Evolutionary conservation across 495 filamentous ascomycete genomes (phyloP).

Genomic region (Penicillium canescens): DNA sequence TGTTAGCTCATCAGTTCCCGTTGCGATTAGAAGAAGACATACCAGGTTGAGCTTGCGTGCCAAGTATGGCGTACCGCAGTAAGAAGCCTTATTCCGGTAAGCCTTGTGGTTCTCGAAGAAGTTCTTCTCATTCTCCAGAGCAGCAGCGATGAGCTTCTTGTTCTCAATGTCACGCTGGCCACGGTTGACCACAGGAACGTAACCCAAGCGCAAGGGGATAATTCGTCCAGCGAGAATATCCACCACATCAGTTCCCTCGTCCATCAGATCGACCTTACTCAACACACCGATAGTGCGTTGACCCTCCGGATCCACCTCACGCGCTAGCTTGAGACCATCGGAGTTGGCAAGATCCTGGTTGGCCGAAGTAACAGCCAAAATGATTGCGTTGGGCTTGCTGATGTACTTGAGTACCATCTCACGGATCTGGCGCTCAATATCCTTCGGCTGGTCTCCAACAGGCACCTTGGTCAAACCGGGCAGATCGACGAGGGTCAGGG

Average conservation of each 20-base stretch:
- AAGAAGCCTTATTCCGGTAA: constrained; percentile 96
- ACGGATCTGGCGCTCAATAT: constrained; percentile 95
- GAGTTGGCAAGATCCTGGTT: constrained; percentile 99
- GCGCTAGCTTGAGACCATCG: constrained; percentile 92
- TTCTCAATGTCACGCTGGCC: constrained; percentile 99
- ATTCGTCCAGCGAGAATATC: constrained; percentile 98
- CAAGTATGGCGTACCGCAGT: constrained; percentile 97
- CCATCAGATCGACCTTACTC: constrained; percentile 99
- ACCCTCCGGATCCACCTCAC: constrained; percentile 97
- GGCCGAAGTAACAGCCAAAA: constrained; percentile 91
- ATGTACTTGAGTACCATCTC: constrained; percentile 99
- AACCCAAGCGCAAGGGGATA: constrained; percentile 92
- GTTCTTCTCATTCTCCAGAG: constrained; percentile 91
- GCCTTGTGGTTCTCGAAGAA: constrained; percentile 99
- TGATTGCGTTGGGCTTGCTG: constrained; percentile 96
- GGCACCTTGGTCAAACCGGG: constrained; percentile 97
- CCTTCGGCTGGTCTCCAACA: constrained; percentile 96
- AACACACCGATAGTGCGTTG: constrained; percentile 98
- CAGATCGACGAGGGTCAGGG: constrained; percentile 94
- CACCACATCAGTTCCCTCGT: constrained; percentile 98
- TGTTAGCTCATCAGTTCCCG: background rate
- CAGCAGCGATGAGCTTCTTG: constrained; percentile 88
- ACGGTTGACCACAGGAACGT: constrained; percentile 98
- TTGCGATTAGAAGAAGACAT: constrained; percentile 17
- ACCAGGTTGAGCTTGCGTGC: constrained; percentile 94